phyloP scores from a whole-genome alignment of 1,284 basidiomycete species.

The Malassezia restricta region DNA sequence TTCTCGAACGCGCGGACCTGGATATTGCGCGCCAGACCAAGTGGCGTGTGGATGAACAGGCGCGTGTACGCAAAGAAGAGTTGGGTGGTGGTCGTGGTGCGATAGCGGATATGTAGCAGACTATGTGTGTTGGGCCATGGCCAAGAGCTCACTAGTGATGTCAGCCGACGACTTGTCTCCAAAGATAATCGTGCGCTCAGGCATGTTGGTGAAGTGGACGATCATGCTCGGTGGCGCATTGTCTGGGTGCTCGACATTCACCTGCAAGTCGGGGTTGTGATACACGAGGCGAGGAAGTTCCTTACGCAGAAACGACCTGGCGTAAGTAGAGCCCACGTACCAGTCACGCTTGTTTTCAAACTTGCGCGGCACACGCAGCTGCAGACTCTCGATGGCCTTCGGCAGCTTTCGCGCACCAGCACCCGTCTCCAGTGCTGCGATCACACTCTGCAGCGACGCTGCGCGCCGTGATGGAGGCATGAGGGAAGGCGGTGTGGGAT shows the following conservation, averaged over 20 bases:
- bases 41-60: conserved; percentile 8
- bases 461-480: not conserved
- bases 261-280: conserved; percentile 6
- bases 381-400: not conserved
- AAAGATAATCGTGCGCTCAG: conserved; percentile 11
- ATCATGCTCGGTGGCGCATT: not conserved
- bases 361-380: conserved; percentile 3
- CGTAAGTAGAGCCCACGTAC: conserved; percentile 2
- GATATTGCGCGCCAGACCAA: conserved; percentile 6
- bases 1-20: conserved; percentile 5
- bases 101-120: not conserved
- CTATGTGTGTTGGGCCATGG: conserved; percentile 8
- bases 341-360: conserved; percentile 6
- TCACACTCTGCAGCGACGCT: not conserved
- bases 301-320: conserved; percentile 11
- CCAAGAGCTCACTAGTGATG: conserved; percentile 6
- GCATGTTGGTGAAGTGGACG: conserved; percentile 12
- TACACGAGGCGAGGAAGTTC: conserved; percentile 13
- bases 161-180: conserved; percentile 12
- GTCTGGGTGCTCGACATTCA: conserved; percentile 3
- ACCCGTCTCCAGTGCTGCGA: conserved; percentile 5
- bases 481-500: not conserved
- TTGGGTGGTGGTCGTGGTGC: conserved; percentile 11
- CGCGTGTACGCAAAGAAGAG: conserved; percentile 10
- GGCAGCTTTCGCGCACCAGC: conserved; percentile 5